phyloP scores from a whole-genome alignment of 2,329 filamentous ascomycete genomes.

The Periconia macrospinosa region DNA sequence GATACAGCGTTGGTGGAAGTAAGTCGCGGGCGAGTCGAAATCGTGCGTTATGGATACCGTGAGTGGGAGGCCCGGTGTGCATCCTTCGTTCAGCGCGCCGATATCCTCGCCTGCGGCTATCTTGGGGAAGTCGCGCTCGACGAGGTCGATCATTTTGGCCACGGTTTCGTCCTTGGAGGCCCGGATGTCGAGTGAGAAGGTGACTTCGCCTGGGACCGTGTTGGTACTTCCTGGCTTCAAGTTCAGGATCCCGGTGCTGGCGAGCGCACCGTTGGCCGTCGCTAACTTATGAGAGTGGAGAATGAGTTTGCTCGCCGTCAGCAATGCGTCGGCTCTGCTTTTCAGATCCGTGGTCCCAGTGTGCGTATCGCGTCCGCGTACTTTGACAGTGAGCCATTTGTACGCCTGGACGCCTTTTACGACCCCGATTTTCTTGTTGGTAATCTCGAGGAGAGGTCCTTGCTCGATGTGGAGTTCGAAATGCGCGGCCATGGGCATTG shows the following conservation, averaged over 20 bases:
- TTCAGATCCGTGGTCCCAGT: constrained; percentile 73
- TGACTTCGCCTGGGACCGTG: constrained; percentile 69
- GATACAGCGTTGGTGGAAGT: constrained; percentile 70
- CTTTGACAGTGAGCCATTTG: constrained; percentile 70
- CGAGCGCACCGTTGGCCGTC: constrained; percentile 61
- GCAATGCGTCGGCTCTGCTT: constrained; percentile 68
- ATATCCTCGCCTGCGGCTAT: constrained; percentile 63
- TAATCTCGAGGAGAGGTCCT: constrained; percentile 71
- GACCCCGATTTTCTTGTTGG: constrained; percentile 65
- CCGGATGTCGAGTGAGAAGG: constrained; percentile 70
- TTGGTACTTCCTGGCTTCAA: constrained; percentile 71
- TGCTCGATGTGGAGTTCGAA: constrained; percentile 89
- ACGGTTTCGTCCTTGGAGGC: constrained; percentile 60
- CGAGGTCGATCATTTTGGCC: constrained; percentile 57
- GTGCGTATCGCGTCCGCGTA: constrained; percentile 69
- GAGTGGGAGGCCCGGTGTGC: constrained; percentile 54
- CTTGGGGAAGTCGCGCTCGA: constrained; percentile 60
- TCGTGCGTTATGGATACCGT: constrained; percentile 63
- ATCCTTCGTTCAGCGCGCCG: constrained; percentile 48
- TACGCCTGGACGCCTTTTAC: constrained; percentile 76
- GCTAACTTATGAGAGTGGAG: constrained; percentile 66
- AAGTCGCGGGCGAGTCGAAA: constrained; percentile 58
- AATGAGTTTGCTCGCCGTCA: constrained; percentile 69
- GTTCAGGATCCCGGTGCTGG: constrained; percentile 70
- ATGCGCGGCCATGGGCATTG: constrained; percentile 71